Evolutionary conservation across 192 early-diverging fungal genomes (phyloP), one percentile per base, ranked within the genome.

Genomic region (Umbelopsis vinacea): DNA sequence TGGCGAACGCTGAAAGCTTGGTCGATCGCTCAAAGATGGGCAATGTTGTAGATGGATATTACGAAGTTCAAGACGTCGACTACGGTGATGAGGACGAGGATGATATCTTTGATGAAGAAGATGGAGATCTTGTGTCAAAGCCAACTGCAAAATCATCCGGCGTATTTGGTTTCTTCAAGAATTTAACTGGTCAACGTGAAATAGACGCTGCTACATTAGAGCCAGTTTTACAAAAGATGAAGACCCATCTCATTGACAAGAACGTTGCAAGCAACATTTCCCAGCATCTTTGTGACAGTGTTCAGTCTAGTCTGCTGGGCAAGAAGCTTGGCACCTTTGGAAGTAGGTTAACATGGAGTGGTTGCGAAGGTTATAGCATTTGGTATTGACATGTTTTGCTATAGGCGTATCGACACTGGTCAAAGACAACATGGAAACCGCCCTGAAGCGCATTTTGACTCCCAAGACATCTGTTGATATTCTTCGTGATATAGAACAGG

Each of bases 261-360:
- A 98, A 98, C 75, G 97, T 98, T 2, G 97, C 97, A 0, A 87
- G 91, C 1, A 92, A 96, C 73, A 93, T 96, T 57, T 89, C 95
- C 7, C 82, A 89, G 43, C 89, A 95, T 72, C 84, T 98, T 8
- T 95, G 93, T 75, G 87, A 90, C 52, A 91, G 93, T 35, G 94
- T 97, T 22, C 74, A 82, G 14, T 83, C 79, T 21, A 89, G 84
- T 43, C 74, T 98, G 33, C 69, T 92, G 3, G 96, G 95, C 0
- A 84, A 92, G 74, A 92, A 90, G 21, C 76, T 94, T 5, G 88
- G 91, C 35, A 84, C 83, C 33, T 94, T 98, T 81, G 89, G 91
- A 72, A 89, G 87, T 86, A 89, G 68, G 83, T 63, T 15, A 0
- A 46, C 10, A 48, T 19, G 8, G 22, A 69, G 6, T 43, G 5